These are phyloP conservation scores for Cerioporus squamosus DNA, from an alignment of 1,284 basidiomycete genomes.

Conservation along the genomic window DNA sequence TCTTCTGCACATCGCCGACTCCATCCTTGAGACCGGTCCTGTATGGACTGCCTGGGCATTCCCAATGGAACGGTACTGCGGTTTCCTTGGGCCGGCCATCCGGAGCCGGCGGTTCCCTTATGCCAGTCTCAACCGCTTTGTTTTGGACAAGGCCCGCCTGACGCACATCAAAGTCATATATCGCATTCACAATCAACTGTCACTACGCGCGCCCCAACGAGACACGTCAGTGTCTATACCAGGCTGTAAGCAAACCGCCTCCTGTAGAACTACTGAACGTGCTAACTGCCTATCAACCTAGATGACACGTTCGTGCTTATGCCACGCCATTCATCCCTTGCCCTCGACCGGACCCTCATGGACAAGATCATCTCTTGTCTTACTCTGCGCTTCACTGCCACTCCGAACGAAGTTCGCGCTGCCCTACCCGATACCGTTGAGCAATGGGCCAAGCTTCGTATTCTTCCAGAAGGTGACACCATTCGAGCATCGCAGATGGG, in stretches of 20 bases:
- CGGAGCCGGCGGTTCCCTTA: slow-evolving; percentile 30
- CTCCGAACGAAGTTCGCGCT: not conserved
- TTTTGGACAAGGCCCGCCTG: slow-evolving; percentile 19
- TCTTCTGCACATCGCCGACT: slow-evolving; percentile 39
- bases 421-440: not conserved
- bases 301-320: slow-evolving; percentile 6
- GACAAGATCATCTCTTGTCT: slow-evolving; percentile 3
- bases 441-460: slow-evolving; percentile 18
- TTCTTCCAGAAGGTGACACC: slow-evolving; percentile 17
- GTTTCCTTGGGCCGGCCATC: slow-evolving; percentile 32
- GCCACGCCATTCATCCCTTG: not conserved
- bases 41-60: slow-evolving; percentile 46
- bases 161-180: slow-evolving; percentile 15
- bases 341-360: not conserved
- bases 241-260: not conserved
- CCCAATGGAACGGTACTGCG: slow-evolving; percentile 44
- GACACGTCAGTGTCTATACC: not conserved
- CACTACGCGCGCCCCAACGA: not conserved
- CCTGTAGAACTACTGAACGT: no score
- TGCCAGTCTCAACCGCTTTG: slow-evolving; percentile 28
- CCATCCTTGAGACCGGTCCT: slow-evolving; percentile 38
- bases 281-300: not conserved
- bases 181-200: not conserved
- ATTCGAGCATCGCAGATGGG: slow-evolving; percentile 4
- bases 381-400: slow-evolving; percentile 2